These are phyloP conservation scores for Colletotrichum echinochloae DNA, from an alignment of 2,329 filamentous ascomycete genomes.

Conservation along the genomic window DNA sequence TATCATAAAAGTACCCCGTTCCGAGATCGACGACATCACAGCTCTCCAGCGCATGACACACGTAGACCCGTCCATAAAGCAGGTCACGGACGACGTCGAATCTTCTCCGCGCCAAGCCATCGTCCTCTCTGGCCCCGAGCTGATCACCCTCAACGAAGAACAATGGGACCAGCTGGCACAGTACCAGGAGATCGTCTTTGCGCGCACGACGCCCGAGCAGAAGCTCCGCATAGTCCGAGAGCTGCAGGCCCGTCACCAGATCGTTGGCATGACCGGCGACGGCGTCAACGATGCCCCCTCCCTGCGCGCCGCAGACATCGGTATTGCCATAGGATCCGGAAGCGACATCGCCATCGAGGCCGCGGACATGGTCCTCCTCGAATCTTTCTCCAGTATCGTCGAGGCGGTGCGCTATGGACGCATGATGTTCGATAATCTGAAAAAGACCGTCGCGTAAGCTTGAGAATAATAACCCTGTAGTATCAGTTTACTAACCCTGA, in stretches of 20 bases:
- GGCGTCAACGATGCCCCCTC: constrained; percentile 90
- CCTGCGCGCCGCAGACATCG: constrained; percentile 82
- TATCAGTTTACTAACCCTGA: no score
- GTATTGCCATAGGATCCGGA: constrained; percentile 84
- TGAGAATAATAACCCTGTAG: no score
- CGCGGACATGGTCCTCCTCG: constrained; percentile 84
- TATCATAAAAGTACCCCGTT: constrained; percentile 69
- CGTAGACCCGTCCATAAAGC: constrained; percentile 41
- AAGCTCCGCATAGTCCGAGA: constrained; percentile 84
- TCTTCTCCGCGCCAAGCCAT: constrained; percentile 60
- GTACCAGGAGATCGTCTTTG: constrained; percentile 82
- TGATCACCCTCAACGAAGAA: constrained; percentile 72
- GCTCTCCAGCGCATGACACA: constrained; percentile 59
- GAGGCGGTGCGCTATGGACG: constrained; percentile 79
- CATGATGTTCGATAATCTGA: constrained; percentile 83
- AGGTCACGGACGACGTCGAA: constrained; percentile 36
- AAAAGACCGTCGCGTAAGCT: constrained; percentile 84
- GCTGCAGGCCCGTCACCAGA: constrained; percentile 72
- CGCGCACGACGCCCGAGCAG: constrained; percentile 81
- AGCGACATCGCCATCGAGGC: constrained; percentile 87
- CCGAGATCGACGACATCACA: constrained; percentile 64
- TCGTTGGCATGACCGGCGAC: constrained; percentile 87
- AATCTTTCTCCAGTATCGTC: constrained; percentile 78
- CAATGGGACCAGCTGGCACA: constrained; percentile 76
- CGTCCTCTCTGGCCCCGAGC: constrained; percentile 73